Evolutionary conservation across 202 grass and related monocot genomes (phyloP).

Genomic region (Schoenoplectus triqueter): DNA sequence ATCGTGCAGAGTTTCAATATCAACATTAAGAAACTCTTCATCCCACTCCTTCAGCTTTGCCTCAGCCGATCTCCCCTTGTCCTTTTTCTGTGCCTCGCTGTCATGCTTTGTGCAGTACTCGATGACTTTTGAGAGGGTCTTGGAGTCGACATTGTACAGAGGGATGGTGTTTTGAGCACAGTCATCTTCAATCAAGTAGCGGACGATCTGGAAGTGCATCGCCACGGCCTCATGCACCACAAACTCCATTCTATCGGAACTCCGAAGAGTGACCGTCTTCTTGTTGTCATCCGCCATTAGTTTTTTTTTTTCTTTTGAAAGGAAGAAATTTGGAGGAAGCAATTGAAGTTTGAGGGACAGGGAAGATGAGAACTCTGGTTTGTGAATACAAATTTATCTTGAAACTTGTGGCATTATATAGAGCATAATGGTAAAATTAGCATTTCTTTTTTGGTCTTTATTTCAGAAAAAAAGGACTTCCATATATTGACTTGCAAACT

Average conservation of each 20-base stretch:
- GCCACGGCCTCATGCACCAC: neutral
- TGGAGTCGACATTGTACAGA: neutral
- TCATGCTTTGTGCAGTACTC: neutral
- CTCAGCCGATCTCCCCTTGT: neutral
- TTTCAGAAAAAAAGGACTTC: too few relatives aligned
- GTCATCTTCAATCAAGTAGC: neutral
- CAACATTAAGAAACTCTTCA: neutral
- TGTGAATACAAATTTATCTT: too few relatives aligned
- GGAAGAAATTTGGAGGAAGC: too few relatives aligned
- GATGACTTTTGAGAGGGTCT: neutral
- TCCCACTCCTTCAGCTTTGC: neutral
- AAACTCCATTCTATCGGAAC: neutral
- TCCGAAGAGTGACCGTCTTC: neutral
- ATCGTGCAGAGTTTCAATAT: neutral
- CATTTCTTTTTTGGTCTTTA: too few relatives aligned
- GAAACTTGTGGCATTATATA: too few relatives aligned
- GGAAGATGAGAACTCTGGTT: too few relatives aligned
- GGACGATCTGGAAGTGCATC: neutral
- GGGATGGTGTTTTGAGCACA: neutral
- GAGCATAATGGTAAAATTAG: too few relatives aligned
- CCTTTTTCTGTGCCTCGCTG: too few relatives aligned
- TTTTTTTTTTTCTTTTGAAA: too few relatives aligned
- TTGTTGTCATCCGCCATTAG: neutral
- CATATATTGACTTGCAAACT: too few relatives aligned
- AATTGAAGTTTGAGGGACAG: too few relatives aligned